Conservation (phyloP, 177 flowering plant genomes). For the Tripterygium wilfordii region DNA sequence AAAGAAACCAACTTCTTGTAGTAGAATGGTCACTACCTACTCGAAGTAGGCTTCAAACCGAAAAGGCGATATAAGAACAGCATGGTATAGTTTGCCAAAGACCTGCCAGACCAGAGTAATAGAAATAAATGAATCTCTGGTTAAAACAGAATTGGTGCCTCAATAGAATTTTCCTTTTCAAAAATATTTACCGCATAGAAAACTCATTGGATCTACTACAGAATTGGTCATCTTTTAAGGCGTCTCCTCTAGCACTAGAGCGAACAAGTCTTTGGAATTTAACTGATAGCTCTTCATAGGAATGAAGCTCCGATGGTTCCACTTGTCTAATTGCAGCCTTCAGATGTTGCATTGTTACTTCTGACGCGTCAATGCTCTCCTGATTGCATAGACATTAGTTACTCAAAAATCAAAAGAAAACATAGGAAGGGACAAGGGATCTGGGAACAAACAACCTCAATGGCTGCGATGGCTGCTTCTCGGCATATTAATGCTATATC, state of each 20-base stretch:
- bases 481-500: slow-evolving; percentile 81
- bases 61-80: no score
- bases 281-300: slow-evolving; percentile 45
- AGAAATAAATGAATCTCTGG: no score
- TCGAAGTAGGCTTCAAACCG: no score
- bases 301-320: slow-evolving; percentile 45
- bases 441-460: slow-evolving; percentile 62
- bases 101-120: no score
- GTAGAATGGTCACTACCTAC: no score
- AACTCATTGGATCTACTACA: slow-evolving; percentile 13
- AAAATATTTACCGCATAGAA: slow-evolving; percentile 8
- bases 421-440: background rate
- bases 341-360: slow-evolving; percentile 69
- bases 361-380: slow-evolving; percentile 61
- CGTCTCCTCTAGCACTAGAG: slow-evolving; percentile 23
- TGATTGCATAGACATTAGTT: slow-evolving; percentile 22
- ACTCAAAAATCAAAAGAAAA: background rate
- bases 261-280: slow-evolving; percentile 66
- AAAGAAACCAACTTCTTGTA: no score
- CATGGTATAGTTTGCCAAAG: no score
- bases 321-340: slow-evolving; percentile 49
- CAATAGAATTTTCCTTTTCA: no score
- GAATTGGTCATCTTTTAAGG: slow-evolving; percentile 7
- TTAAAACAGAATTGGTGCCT: no score
- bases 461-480: slow-evolving; percentile 69